These are phyloP conservation scores for Podospora tetraspora DNA, from an alignment of 495 filamentous ascomycete genomes.

Conservation along the genomic window DNA sequence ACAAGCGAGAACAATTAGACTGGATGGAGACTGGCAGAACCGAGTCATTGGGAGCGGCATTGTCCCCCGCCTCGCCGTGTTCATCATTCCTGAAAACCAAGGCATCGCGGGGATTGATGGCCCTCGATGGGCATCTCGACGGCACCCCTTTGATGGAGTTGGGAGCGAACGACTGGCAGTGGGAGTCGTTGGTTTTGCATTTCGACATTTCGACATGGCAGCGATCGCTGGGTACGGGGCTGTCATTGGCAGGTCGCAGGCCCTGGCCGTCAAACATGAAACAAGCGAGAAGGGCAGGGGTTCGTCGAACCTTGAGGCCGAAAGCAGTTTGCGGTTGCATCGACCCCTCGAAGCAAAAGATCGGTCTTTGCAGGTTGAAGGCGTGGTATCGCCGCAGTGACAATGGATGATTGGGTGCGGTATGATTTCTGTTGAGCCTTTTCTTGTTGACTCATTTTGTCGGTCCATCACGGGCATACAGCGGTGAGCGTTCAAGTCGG, in stretches of 20 bases:
- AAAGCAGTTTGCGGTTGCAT: constrained; percentile 19
- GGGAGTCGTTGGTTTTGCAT: constrained; percentile 4
- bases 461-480: neutral
- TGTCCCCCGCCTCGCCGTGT: constrained; percentile 8
- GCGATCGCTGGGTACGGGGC: constrained; percentile 16
- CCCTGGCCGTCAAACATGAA: constrained; percentile 33
- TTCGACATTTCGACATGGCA: constrained; percentile 17
- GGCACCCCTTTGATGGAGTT: constrained; percentile 29
- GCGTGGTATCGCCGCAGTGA: neutral
- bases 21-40: constrained; percentile 21
- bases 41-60: constrained; percentile 16
- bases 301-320: constrained; percentile 19
- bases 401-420: constrained; percentile 14
- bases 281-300: constrained; percentile 30
- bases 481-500: neutral
- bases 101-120: constrained; percentile 23
- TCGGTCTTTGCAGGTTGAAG: neutral
- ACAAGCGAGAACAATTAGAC: constrained; percentile 17
- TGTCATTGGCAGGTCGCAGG: constrained; percentile 29
- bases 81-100: constrained; percentile 16
- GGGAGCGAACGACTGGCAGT: constrained; percentile 11
- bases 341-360: constrained; percentile 7
- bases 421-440: neutral
- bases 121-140: constrained; percentile 23
- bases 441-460: constrained; percentile 11